Conservation (phyloP, 2,329 filamentous ascomycete species). For the Fusarium sp. region DNA sequence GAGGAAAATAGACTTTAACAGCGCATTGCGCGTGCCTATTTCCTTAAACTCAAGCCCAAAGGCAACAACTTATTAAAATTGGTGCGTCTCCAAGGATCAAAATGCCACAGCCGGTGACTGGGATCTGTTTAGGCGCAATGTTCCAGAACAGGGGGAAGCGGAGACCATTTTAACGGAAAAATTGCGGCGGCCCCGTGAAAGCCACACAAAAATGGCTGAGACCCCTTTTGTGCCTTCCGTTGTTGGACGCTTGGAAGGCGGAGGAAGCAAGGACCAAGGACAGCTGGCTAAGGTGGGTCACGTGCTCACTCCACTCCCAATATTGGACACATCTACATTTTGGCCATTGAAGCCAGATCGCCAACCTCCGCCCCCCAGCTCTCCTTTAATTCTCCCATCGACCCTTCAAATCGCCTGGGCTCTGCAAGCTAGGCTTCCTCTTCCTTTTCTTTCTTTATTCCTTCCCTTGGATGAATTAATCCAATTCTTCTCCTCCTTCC, state of each 20-base stretch:
- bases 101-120: conserved; percentile 12
- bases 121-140: conserved; percentile 14
- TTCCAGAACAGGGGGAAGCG: conserved; percentile 29
- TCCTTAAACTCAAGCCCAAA: background rate
- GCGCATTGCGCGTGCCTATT: background rate
- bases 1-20: conserved; percentile 10
- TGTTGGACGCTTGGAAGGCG: conserved; percentile 28
- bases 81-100: background rate
- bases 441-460: conserved; percentile 47
- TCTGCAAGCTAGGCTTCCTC: conserved; percentile 52
- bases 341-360: conserved; percentile 59
- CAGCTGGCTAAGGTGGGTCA: conserved; percentile 42
- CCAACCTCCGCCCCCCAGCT: conserved; percentile 50
- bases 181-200: conserved; percentile 25
- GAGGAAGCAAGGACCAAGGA: conserved; percentile 17
- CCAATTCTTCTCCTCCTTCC: conserved; percentile 53
- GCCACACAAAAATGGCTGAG: conserved; percentile 24
- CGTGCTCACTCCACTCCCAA: conserved; percentile 50
- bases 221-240: conserved; percentile 30
- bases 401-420: conserved; percentile 51
- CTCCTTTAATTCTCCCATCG: conserved; percentile 51
- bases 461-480: conserved; percentile 54
- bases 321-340: conserved; percentile 61
- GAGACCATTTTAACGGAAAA: conserved; percentile 33
- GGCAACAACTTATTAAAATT: background rate